Evolutionary conservation across 495 filamentous ascomycete genomes (phyloP).

Genomic region (Cairneyella variabilis): DNA sequence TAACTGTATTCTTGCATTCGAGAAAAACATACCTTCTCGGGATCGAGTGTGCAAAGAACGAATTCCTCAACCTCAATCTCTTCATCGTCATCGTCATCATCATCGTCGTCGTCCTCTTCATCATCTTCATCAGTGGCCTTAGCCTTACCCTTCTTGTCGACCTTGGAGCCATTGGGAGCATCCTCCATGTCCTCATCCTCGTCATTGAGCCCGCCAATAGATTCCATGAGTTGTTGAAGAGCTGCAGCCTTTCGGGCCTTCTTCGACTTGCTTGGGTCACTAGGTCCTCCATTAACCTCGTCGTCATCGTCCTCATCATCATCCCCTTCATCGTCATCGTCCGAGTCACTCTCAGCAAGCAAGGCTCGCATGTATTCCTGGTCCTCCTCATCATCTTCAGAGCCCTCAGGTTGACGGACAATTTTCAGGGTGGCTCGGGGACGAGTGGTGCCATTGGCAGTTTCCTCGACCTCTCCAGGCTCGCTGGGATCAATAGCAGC

Average conservation of each 20-base stretch:
- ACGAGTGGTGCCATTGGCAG: constrained; percentile 34
- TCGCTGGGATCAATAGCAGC: constrained; percentile 92
- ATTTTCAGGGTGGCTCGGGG: constrained; percentile 86
- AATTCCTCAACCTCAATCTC: constrained; percentile 76
- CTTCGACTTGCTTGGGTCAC: constrained; percentile 82
- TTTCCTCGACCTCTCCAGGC: constrained; percentile 59
- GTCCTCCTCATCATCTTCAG: constrained; percentile 53
- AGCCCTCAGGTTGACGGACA: constrained; percentile 58
- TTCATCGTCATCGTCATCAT: constrained; percentile 58
- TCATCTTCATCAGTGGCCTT: constrained; percentile 67
- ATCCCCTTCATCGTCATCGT: constrained; percentile 47
- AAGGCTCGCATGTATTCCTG: constrained; percentile 54
- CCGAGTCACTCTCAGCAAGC: constrained; percentile 44
- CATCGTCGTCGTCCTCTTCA: constrained; percentile 52
- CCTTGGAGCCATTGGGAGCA: constrained; percentile 39
- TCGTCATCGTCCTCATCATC: constrained; percentile 50
- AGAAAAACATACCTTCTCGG: constrained; percentile 41
- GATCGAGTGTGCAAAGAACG: constrained; percentile 91
- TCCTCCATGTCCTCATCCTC: constrained; percentile 63
- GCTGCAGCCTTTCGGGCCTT: constrained; percentile 70
- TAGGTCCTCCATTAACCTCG: constrained; percentile 81
- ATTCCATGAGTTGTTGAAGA: constrained; percentile 66
- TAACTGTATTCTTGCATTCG: neutral
- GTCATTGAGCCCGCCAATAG: constrained; percentile 55
- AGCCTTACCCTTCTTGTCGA: constrained; percentile 72